A percentile compares a stretch with the other conserved stretches of the same genome.
Conservation (phyloP, 23 red algal species). For the Gracilariopsis chorda region DNA sequence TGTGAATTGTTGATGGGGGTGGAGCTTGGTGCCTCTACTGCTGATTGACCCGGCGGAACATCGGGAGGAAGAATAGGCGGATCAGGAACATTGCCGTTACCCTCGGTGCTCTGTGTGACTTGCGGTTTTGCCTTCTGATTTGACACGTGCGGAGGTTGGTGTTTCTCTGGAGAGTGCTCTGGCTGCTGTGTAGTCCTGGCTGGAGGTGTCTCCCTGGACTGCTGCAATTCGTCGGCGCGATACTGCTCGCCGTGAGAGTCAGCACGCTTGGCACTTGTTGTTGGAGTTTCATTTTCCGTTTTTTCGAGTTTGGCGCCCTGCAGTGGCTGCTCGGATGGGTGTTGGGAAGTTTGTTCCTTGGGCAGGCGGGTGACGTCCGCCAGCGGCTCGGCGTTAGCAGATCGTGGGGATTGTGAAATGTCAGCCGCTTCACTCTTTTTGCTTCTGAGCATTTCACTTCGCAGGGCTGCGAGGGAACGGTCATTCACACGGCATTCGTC, state of each 20-base stretch:
- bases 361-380: not conserved
- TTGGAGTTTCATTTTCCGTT: too few relatives aligned
- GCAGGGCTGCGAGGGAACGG: not conserved
- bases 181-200: not conserved
- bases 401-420: not conserved
- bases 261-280: too few relatives aligned
- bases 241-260: too few relatives aligned
- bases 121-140: not conserved
- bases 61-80: too few relatives aligned
- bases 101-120: not conserved
- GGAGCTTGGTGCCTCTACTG: not conserved
- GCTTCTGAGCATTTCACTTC: conserved; percentile 12
- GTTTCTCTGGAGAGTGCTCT: not conserved
- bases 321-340: too few relatives aligned
- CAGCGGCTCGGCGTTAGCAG: not conserved
- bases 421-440: not conserved
- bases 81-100: not conserved
- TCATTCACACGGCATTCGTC: conserved; percentile 15
- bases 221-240: not conserved
- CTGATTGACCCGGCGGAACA: too few relatives aligned
- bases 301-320: too few relatives aligned
- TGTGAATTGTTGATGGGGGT: not conserved
- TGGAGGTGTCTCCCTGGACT: not conserved
- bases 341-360: too few relatives aligned
- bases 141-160: not conserved